A percentile compares a stretch with the other conserved stretches of the same genome.
Conservation (phyloP, 257 asterid species). For the Sherardia arvensis region DNA sequence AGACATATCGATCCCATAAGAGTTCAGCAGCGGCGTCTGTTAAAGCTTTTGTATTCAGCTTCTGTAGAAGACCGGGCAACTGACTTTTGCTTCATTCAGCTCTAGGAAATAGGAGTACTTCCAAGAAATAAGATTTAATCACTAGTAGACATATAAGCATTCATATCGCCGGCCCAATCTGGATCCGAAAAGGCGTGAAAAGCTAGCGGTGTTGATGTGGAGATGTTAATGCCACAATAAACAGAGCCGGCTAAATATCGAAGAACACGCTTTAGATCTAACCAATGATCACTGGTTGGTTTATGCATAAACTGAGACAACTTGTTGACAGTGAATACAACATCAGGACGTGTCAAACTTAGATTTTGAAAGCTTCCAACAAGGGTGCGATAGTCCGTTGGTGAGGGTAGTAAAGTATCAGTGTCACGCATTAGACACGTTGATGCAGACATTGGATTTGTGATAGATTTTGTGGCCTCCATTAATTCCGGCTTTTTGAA, state of each 20-base stretch:
- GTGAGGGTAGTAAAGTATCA: neutral
- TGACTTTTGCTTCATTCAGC: neutral
- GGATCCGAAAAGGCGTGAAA: neutral
- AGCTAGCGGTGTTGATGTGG: neutral
- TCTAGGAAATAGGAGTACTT: constrained; percentile 2
- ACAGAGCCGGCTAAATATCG: neutral
- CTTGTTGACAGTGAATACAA: neutral
- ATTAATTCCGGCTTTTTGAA: neutral
- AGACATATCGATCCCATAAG: neutral
- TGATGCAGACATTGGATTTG: neutral
- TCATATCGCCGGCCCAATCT: neutral
- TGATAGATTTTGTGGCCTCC: neutral
- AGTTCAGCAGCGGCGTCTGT: neutral
- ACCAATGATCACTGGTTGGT: neutral
- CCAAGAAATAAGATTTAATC: neutral
- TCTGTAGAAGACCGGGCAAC: neutral
- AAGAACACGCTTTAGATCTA: neutral
- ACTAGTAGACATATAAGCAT: neutral
- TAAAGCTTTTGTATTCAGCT: neutral
- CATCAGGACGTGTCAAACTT: neutral
- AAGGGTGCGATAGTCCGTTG: neutral
- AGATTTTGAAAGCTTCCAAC: neutral
- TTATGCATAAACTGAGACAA: neutral
- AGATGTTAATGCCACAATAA: too few relatives aligned
- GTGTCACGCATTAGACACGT: neutral